Evolutionary conservation across 2,329 filamentous ascomycete genomes (phyloP).

Genomic region (Fusarium xyrophilum): DNA sequence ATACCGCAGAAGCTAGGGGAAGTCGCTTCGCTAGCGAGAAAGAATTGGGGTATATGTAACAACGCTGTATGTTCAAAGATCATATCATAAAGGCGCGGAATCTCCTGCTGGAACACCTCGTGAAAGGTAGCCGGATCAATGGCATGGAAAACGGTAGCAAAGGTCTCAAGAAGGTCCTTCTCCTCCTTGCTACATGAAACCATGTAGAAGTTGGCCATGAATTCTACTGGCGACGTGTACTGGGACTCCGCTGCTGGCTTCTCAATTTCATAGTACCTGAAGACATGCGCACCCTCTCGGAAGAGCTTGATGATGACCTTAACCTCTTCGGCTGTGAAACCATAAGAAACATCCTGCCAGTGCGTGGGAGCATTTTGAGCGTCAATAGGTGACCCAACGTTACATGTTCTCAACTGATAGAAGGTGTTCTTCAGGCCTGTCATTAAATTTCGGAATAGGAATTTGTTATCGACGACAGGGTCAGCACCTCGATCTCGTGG

Average conservation of each 20-base stretch:
- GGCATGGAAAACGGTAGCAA: conserved; percentile 97
- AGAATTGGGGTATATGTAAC: conserved; percentile 95
- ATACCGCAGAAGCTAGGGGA: conserved; percentile 98
- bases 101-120: conserved; percentile 97
- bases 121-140: conserved; percentile 98
- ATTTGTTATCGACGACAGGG: conserved; percentile 95
- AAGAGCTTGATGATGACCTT: conserved; percentile 97
- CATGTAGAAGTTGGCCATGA: conserved; percentile 94
- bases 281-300: conserved; percentile 93
- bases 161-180: conserved; percentile 95
- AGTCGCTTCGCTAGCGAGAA: conserved; percentile 97
- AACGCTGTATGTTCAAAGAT: conserved; percentile 96
- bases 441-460: conserved; percentile 94
- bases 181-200: conserved; percentile 93
- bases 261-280: conserved; percentile 94
- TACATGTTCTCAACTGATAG: conserved; percentile 91
- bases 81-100: conserved; percentile 94
- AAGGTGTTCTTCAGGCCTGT: conserved; percentile 96
- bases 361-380: conserved; percentile 80
- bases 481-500: conserved; percentile 87
- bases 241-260: conserved; percentile 75
- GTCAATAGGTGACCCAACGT: conserved; percentile 76
- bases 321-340: conserved; percentile 96
- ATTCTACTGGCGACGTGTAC: conserved; percentile 84
- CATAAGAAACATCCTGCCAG: conserved; percentile 95